A percentile compares a stretch with the other conserved stretches of the same genome.
phyloP scores from a whole-genome alignment of 1,284 basidiomycete genomes.

The Phylloboletellus chloephorus region DNA sequence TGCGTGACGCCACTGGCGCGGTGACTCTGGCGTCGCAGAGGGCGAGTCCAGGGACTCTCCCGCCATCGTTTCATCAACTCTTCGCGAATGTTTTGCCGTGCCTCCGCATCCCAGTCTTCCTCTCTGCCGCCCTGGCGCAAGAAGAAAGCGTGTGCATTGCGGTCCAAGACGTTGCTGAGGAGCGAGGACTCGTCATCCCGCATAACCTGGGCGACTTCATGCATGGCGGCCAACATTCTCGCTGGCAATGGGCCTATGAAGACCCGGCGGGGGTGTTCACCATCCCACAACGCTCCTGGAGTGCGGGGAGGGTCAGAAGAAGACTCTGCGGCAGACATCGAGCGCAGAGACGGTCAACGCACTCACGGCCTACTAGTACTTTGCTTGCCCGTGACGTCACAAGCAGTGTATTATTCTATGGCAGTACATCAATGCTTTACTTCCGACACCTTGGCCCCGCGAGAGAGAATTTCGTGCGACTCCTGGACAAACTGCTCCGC shows the following conservation, averaged over 20 bases:
- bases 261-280: slow-evolving; percentile 35
- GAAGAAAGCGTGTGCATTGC: slow-evolving; percentile 60
- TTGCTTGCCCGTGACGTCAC: slow-evolving; percentile 24
- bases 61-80: slow-evolving; percentile 60
- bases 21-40: slow-evolving; percentile 36
- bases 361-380: neutral
- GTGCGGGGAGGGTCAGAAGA: neutral
- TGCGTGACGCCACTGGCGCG: slow-evolving; percentile 29
- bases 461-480: slow-evolving; percentile 45
- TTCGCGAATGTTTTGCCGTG: slow-evolving; percentile 45
- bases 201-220: slow-evolving; percentile 13
- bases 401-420: too few species aligned
- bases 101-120: slow-evolving; percentile 60
- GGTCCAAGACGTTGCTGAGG: slow-evolving; percentile 40
- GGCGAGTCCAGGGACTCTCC: slow-evolving; percentile 58
- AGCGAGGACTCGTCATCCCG: slow-evolving; percentile 23
- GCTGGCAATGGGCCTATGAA: slow-evolving; percentile 67
- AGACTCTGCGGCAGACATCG: slow-evolving; percentile 7
- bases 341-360: neutral
- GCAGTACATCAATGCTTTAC: slow-evolving; percentile 24
- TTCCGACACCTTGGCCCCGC: slow-evolving; percentile 19
- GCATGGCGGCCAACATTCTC: slow-evolving; percentile 36
- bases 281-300: neutral
- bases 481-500: slow-evolving; percentile 60
- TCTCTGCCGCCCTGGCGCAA: slow-evolving; percentile 53